Percentiles rank a stretch among this genome's conserved stretches.
phyloP scores from a whole-genome alignment of 805 yeast species.

The Kazachstania martiniae region DNA sequence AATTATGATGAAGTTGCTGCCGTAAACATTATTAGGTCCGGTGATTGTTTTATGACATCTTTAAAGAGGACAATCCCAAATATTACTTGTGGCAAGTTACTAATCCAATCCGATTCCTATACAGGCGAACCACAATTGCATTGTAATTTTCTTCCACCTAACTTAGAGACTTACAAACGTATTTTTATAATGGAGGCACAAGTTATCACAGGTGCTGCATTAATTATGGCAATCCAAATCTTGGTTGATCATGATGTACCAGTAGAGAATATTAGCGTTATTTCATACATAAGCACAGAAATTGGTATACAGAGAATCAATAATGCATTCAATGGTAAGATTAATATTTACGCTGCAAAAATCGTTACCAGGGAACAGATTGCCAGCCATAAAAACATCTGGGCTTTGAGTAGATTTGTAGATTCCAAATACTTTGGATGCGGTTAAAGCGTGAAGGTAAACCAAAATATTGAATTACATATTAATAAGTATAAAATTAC shows the following conservation, averaged over 20 bases:
- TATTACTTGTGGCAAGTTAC: conserved; percentile 66
- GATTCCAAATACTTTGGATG: conserved; percentile 71
- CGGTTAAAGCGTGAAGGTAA: conserved; percentile 4
- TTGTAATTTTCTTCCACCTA: conserved; percentile 57
- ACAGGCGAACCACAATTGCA: conserved; percentile 95
- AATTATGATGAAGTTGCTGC: conserved; percentile 47
- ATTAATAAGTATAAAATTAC: too few species aligned
- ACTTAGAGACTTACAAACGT: conserved; percentile 25
- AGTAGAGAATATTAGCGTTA: conserved; percentile 51
- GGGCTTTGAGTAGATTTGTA: conserved; percentile 57
- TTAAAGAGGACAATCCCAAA: conserved; percentile 69
- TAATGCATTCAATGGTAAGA: conserved; percentile 55
- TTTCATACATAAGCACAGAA: conserved; percentile 68
- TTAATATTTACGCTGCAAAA: conserved; percentile 60
- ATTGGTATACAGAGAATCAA: conserved; percentile 63
- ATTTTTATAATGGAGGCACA: conserved; percentile 79
- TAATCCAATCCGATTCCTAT: conserved; percentile 76
- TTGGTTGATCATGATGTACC: conserved; percentile 68
- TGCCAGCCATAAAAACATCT: conserved; percentile 37
- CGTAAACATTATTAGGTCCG: conserved; percentile 76
- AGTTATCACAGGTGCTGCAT: conserved; percentile 84
- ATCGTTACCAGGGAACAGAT: conserved; percentile 39
- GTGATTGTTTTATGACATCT: conserved; percentile 82
- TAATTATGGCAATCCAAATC: conserved; percentile 88
- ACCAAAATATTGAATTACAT: too few species aligned